Conservation (phyloP, 2,329 filamentous ascomycete species). For the Ambrosiella xylebori region DNA sequence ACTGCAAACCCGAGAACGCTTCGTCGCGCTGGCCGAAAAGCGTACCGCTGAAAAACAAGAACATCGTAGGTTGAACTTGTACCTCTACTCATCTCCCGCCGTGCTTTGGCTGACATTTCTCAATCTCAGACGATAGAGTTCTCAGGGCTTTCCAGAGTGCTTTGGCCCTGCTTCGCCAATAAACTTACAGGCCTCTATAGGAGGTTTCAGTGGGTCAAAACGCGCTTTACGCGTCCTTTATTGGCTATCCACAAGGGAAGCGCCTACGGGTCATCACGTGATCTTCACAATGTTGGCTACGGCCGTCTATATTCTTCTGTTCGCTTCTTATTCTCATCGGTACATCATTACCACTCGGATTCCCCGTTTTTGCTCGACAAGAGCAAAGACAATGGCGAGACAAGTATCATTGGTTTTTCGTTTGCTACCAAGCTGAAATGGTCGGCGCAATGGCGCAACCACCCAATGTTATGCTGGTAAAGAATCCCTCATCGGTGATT, state of each 20-base stretch:
- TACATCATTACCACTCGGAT: neutral
- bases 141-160: slow-evolving; percentile 46
- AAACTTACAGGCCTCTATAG: neutral
- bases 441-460: neutral
- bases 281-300: neutral
- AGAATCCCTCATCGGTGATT: neutral
- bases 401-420: neutral
- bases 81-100: slow-evolving; percentile 21
- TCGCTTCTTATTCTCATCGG: neutral
- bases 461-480: neutral
- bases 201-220: neutral
- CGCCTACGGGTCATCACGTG: neutral
- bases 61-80: slow-evolving; percentile 48
- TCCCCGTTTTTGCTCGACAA: neutral
- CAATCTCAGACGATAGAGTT: slow-evolving; percentile 27
- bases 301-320: neutral
- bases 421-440: neutral
- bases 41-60: slow-evolving; percentile 56
- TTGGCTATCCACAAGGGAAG: neutral
- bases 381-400: neutral
- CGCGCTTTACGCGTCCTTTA: neutral
- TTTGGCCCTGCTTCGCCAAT: slow-evolving; percentile 31
- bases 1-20: slow-evolving; percentile 60
- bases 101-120: neutral
- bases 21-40: slow-evolving; percentile 58